Evolutionary conservation across 257 asterid genomes (phyloP).

Genomic region (Linderniella brevidens): DNA sequence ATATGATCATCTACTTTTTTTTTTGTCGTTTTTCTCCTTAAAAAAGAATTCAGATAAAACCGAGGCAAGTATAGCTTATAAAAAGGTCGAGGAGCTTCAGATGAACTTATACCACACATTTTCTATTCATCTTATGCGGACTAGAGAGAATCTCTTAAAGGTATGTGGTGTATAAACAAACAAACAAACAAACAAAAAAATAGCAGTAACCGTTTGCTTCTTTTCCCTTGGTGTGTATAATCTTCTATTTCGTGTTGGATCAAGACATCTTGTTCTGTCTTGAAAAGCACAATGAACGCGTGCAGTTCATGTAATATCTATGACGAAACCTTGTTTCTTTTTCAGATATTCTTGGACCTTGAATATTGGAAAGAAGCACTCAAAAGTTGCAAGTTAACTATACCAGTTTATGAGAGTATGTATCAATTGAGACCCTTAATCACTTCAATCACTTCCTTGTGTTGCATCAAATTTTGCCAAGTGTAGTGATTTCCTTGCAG

Average conservation of each 20-base stretch:
- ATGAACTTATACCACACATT: conserved; percentile 38
- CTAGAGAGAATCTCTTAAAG: conserved; percentile 71
- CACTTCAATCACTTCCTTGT: background rate
- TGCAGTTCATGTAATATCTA: too few species aligned
- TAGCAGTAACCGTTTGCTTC: too few species aligned
- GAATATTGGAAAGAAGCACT: conserved; percentile 78
- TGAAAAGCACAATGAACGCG: too few species aligned
- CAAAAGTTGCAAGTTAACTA: conserved; percentile 44
- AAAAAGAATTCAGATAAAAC: conserved; percentile 28
- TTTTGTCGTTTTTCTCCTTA: conserved; percentile 18
- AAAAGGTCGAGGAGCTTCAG: conserved; percentile 52
- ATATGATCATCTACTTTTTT: background rate
- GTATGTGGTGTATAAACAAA: conserved; percentile 14
- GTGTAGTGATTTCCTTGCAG: conserved; percentile 15
- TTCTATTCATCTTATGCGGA: conserved; percentile 64
- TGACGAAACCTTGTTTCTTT: conserved; percentile 5
- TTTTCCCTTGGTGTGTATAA: background rate
- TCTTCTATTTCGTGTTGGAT: background rate
- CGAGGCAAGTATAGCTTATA: conserved; percentile 36
- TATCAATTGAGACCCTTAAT: conserved; percentile 4
- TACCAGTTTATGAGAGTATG: conserved; percentile 68
- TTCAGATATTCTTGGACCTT: conserved; percentile 56
- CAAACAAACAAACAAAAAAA: too few species aligned
- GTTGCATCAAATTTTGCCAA: background rate
- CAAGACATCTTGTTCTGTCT: too few species aligned